These are phyloP conservation scores for Magnaporthiopsis rhizophila DNA, from an alignment of 2,329 filamentous ascomycete genomes.

Conservation along the genomic window DNA sequence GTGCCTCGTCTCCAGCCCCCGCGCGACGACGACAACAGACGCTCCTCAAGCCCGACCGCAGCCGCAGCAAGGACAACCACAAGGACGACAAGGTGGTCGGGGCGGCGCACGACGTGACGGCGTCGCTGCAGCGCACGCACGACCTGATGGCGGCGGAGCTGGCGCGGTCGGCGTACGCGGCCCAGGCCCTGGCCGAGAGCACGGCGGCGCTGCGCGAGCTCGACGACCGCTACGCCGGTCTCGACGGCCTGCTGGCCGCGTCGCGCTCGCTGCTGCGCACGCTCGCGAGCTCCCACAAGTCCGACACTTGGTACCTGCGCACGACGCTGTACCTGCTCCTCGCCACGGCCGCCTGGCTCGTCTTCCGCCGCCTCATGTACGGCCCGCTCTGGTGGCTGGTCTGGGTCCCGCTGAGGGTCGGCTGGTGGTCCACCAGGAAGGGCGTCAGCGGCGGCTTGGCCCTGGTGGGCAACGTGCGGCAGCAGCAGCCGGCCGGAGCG, in stretches of 20 bases:
- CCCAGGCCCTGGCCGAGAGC: conserved; percentile 78
- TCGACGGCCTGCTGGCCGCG: conserved; percentile 68
- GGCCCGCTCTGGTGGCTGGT: conserved; percentile 86
- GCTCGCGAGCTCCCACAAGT: conserved; percentile 81
- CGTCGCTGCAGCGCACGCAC: conserved; percentile 76
- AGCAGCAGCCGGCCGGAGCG: conserved; percentile 16
- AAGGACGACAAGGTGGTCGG: conserved; percentile 34
- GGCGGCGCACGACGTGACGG: conserved; percentile 76
- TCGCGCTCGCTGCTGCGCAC: conserved; percentile 70
- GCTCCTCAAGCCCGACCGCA: conserved; percentile 51
- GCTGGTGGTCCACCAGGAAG: conserved; percentile 52
- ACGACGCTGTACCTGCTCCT: conserved; percentile 78
- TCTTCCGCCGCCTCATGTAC: conserved; percentile 79
- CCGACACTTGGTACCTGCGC: conserved; percentile 95
- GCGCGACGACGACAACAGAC: conserved; percentile 5
- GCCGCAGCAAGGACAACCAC: conserved; percentile 34
- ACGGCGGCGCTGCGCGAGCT: conserved; percentile 75
- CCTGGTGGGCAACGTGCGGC: conserved; percentile 17
- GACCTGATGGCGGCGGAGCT: conserved; percentile 80
- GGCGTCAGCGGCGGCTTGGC: conserved; percentile 43
- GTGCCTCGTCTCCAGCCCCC: conserved; percentile 25
- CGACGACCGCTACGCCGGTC: conserved; percentile 69
- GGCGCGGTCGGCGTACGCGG: conserved; percentile 77
- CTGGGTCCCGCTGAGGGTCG: conserved; percentile 67
- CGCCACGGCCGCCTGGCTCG: conserved; percentile 71